phyloP scores from a whole-genome alignment of 345 rosid genomes.

The Eucalyptus cladocalyx region DNA sequence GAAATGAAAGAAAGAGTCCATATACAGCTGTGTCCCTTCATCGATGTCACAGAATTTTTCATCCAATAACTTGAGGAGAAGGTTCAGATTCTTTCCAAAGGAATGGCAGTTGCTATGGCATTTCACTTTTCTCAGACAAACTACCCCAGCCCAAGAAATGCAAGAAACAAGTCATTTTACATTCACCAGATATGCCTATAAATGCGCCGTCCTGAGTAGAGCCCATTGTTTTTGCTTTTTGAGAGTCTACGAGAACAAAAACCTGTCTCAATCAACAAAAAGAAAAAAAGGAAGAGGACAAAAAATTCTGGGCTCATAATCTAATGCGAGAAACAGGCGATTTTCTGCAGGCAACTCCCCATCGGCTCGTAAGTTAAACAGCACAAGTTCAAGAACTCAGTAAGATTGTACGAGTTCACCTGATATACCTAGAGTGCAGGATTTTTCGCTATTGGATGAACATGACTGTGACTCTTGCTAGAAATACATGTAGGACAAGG shows the following conservation, averaged over 20 bases:
- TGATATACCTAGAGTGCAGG: neutral
- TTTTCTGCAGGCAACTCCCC: neutral
- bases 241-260: neutral
- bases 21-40: neutral
- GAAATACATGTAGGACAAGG: too few relatives aligned
- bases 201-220: neutral
- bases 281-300: neutral
- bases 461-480: too few relatives aligned
- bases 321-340: neutral
- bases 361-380: neutral
- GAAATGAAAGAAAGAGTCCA: neutral
- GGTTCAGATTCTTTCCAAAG: neutral
- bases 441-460: too few relatives aligned
- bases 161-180: neutral
- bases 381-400: neutral
- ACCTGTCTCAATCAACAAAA: neutral
- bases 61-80: neutral
- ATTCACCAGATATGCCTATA: accelerated
- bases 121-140: neutral
- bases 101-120: neutral
- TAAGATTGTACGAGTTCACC: neutral
- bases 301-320: neutral
- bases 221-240: accelerated
- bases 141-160: neutral
- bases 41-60: neutral